A percentile compares a stretch with the other conserved stretches of the same genome.
Evolutionary conservation across 768 basidiomycete species (phyloP).

Genomic region (Mycena galopus): DNA sequence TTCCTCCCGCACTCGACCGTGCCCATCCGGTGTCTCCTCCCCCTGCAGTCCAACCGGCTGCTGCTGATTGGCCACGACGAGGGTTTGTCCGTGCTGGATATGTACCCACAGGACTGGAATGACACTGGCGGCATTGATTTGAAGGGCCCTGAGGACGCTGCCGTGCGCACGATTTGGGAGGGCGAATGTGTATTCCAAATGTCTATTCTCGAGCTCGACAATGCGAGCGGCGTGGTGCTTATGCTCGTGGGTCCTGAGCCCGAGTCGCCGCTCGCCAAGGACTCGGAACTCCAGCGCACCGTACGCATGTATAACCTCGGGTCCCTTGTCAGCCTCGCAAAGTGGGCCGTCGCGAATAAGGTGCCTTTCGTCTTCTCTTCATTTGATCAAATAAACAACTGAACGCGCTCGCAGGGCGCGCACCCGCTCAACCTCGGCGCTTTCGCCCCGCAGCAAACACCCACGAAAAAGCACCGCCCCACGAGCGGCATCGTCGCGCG

Average conservation of each 20-base stretch:
- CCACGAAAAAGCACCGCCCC: constrained; percentile 63
- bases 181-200: constrained; percentile 89
- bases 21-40: constrained; percentile 82
- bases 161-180: constrained; percentile 75
- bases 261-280: constrained; percentile 60
- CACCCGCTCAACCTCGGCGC: constrained; percentile 72
- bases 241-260: constrained; percentile 77
- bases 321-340: constrained; percentile 80
- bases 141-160: constrained; percentile 81
- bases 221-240: constrained; percentile 75
- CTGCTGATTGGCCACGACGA: constrained; percentile 86
- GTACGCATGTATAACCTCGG: constrained; percentile 89
- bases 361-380: constrained; percentile 49
- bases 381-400: not conserved
- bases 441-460: constrained; percentile 63
- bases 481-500: constrained; percentile 74
- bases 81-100: constrained; percentile 85
- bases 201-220: constrained; percentile 79
- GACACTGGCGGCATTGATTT: constrained; percentile 60
- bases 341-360: constrained; percentile 79
- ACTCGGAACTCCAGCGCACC: constrained; percentile 66
- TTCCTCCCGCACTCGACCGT: constrained; percentile 85
- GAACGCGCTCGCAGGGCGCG: constrained; percentile 57
- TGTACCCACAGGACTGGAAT: constrained; percentile 82
- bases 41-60: constrained; percentile 72